phyloP scores from a whole-genome alignment of 2,329 filamentous ascomycete genomes.

The Fusarium domesticum region DNA sequence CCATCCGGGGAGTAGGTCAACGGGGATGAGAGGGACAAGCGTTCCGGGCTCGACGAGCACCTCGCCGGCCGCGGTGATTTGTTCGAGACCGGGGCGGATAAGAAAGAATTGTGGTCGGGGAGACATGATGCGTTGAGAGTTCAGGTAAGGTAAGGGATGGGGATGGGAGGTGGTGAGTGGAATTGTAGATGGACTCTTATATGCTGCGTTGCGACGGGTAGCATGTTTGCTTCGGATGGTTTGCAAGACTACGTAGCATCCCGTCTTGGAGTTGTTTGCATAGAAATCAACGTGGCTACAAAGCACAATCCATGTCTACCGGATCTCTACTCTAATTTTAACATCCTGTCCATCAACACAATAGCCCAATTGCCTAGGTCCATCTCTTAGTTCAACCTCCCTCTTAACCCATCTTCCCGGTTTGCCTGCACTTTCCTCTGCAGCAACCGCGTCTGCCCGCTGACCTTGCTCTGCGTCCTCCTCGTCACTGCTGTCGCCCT shows the following conservation, averaged over 20 bases:
- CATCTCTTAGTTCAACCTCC: slow-evolving; percentile 75
- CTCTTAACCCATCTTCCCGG: slow-evolving; percentile 67
- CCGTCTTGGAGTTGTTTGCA: neutral
- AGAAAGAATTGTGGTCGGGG: slow-evolving; percentile 39
- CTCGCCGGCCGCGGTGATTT: slow-evolving; percentile 21
- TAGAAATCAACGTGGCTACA: neutral
- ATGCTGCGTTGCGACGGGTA: too few relatives aligned
- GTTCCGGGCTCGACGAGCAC: slow-evolving; percentile 29
- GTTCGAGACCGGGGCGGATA: slow-evolving; percentile 37
- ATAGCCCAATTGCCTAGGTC: slow-evolving; percentile 77
- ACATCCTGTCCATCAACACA: slow-evolving; percentile 74
- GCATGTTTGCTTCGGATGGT: neutral
- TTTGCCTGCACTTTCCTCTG: slow-evolving; percentile 28
- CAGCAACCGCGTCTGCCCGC: slow-evolving; percentile 24
- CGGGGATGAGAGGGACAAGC: slow-evolving; percentile 53
- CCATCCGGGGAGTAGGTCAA: slow-evolving; percentile 50
- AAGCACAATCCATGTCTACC: slow-evolving; percentile 14
- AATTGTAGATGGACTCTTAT: too few relatives aligned
- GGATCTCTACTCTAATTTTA: slow-evolving; percentile 65
- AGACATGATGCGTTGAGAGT: slow-evolving; percentile 15
- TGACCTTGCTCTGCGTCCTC: slow-evolving; percentile 40
- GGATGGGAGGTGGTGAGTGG: too few relatives aligned
- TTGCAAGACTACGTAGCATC: neutral
- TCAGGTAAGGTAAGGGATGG: neutral
- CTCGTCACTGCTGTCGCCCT: slow-evolving; percentile 53